Percentiles rank a stretch among this genome's conserved stretches.
These are phyloP conservation scores for Cucumis cinereus DNA, from an alignment of 306 rosid species.

Conservation along the genomic window DNA sequence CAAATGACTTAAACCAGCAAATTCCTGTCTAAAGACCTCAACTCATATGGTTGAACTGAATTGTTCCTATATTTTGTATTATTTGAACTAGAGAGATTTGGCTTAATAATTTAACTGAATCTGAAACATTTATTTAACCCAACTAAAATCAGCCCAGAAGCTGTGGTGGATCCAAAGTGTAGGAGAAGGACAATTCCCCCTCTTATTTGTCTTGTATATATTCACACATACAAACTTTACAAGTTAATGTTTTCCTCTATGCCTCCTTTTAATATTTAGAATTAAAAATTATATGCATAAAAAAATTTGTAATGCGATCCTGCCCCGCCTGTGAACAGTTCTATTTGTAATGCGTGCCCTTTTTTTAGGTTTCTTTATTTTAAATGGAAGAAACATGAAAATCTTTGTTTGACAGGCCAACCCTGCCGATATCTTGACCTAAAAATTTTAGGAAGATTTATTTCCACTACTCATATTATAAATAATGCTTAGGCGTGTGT, in stretches of 20 bases:
- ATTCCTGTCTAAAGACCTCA: background rate
- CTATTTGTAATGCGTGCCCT: background rate
- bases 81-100: background rate
- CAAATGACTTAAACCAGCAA: background rate
- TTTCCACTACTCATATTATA: background rate
- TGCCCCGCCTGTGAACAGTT: background rate
- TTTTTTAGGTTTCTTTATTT: background rate
- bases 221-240: background rate
- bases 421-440: background rate
- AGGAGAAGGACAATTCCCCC: background rate
- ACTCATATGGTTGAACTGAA: background rate
- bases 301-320: too few species aligned
- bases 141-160: background rate
- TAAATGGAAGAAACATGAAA: background rate
- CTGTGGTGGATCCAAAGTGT: background rate
- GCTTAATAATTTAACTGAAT: background rate
- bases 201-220: background rate
- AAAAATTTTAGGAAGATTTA: background rate
- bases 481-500: conserved; percentile 1
- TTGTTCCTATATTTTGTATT: background rate
- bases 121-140: background rate
- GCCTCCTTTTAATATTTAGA: background rate
- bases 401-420: conserved; percentile 9
- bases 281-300: background rate
- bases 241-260: background rate